Conservation (phyloP, 1,139 yeast species). For the Ogataea hybrid region DNA sequence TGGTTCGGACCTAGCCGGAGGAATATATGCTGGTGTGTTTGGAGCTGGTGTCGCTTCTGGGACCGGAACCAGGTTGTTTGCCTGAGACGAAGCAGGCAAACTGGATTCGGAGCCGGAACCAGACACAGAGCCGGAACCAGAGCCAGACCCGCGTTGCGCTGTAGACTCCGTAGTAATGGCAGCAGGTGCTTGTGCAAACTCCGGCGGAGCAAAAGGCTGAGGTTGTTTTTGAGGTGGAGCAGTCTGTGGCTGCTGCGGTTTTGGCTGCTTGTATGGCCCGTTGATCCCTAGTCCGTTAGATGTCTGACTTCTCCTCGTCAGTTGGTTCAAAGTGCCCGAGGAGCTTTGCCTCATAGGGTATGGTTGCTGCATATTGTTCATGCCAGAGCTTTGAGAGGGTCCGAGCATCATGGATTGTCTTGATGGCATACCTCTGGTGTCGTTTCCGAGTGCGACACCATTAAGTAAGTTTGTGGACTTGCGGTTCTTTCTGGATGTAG, state of each 20-base stretch:
- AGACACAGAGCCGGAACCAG: slow-evolving; percentile 10
- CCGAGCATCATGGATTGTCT: slow-evolving; percentile 23
- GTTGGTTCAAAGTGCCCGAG: slow-evolving; percentile 15
- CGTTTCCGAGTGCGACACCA: slow-evolving; percentile 22
- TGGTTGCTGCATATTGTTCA: slow-evolving; percentile 9
- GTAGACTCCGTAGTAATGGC: slow-evolving; percentile 7
- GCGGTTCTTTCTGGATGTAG: slow-evolving; percentile 34
- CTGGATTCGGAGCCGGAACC: slow-evolving; percentile 10
- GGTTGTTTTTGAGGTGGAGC: neutral
- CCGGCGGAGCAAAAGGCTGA: slow-evolving; percentile 8
- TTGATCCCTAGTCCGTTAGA: slow-evolving; percentile 21
- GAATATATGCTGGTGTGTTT: slow-evolving; percentile 26
- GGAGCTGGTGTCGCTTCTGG: slow-evolving; percentile 34
- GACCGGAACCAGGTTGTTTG: slow-evolving; percentile 22
- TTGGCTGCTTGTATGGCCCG: slow-evolving; percentile 7
- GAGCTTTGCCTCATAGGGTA: slow-evolving; percentile 20
- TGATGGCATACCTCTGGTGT: slow-evolving; percentile 24
- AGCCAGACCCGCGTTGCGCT: slow-evolving; percentile 5
- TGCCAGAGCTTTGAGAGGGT: slow-evolving; percentile 7
- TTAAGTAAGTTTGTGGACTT: slow-evolving; percentile 28
- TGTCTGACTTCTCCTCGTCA: slow-evolving; percentile 16
- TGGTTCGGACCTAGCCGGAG: slow-evolving; percentile 15
- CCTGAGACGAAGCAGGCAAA: slow-evolving; percentile 2
- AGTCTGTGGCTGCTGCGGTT: slow-evolving; percentile 4
- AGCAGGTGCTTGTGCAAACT: neutral